Evolutionary conservation across 2,329 filamentous ascomycete species (phyloP).

Genomic region (Sporothrix luriei): DNA sequence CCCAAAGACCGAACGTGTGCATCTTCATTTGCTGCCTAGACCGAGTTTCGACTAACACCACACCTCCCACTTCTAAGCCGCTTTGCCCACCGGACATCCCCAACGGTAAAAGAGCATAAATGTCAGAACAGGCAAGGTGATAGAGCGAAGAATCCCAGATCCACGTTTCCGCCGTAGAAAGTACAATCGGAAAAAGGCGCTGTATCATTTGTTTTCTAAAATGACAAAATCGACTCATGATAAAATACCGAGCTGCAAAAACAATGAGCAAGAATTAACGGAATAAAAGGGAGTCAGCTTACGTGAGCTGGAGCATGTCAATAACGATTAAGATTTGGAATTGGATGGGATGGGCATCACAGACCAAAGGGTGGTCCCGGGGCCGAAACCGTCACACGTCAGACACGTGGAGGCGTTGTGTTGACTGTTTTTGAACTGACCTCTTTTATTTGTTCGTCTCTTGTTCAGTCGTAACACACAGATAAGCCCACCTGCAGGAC

Average conservation of each 20-base stretch:
- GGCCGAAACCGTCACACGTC: slow-evolving; percentile 3
- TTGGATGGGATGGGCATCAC: neutral
- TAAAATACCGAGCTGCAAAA: neutral
- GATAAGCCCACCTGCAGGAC: slow-evolving; percentile 14
- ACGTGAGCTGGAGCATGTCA: neutral
- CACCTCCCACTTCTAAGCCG: slow-evolving; percentile 7
- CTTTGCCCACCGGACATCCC: slow-evolving; percentile 28
- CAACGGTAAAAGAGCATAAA: slow-evolving; percentile 11
- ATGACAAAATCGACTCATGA: neutral
- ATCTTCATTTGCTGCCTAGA: slow-evolving; percentile 23
- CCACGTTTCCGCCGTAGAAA: slow-evolving; percentile 8
- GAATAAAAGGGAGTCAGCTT: neutral
- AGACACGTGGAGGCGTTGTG: neutral
- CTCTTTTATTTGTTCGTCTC: neutral
- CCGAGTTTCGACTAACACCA: slow-evolving; percentile 7
- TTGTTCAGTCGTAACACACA: neutral
- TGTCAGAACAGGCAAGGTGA: neutral
- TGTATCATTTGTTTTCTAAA: neutral
- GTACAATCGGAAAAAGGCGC: neutral
- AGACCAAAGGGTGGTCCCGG: neutral
- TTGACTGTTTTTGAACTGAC: neutral
- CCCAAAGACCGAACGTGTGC: slow-evolving; percentile 8
- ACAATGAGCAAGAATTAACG: neutral
- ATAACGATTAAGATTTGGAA: neutral
- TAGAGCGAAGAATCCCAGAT: neutral